These are phyloP conservation scores for Ceratocystis huliohia DNA, from an alignment of 2,329 filamentous ascomycete species.

Conservation along the genomic window DNA sequence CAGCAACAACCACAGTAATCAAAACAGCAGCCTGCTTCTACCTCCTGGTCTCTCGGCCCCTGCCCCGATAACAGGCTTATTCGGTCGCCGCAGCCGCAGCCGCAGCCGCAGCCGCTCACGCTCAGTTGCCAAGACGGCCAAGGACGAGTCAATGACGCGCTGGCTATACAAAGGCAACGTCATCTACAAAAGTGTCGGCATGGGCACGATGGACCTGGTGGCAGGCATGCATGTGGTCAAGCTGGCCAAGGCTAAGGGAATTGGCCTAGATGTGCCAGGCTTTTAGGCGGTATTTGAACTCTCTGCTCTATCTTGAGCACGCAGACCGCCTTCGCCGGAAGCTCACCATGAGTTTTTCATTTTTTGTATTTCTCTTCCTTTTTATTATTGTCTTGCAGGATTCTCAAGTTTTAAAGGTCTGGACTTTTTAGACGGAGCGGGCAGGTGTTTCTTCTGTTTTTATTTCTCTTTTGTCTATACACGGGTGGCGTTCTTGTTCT, in stretches of 20 bases:
- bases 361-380: not conserved
- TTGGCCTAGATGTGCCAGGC: slow-evolving; percentile 41
- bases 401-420: not conserved
- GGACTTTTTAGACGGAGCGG: not conserved
- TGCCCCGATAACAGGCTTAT: slow-evolving; percentile 1
- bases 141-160: slow-evolving; percentile 38
- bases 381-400: not conserved
- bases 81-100: slow-evolving; percentile 21
- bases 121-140: slow-evolving; percentile 29
- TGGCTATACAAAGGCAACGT: slow-evolving; percentile 53
- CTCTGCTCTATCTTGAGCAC: not conserved
- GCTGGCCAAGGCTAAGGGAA: slow-evolving; percentile 40
- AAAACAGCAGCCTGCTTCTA: not conserved
- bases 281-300: slow-evolving; percentile 31
- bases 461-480: not conserved
- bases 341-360: not conserved
- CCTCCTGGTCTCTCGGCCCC: not conserved
- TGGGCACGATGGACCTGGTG: slow-evolving; percentile 54
- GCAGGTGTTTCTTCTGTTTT: not conserved
- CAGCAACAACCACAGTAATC: not conserved
- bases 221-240: slow-evolving; percentile 46
- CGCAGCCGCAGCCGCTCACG: slow-evolving; percentile 20
- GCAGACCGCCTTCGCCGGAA: not conserved
- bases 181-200: slow-evolving; percentile 55
- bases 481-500: no score